Evolutionary conservation across 164 flowering plant species (phyloP).

Genomic region (Annona squamosa): DNA sequence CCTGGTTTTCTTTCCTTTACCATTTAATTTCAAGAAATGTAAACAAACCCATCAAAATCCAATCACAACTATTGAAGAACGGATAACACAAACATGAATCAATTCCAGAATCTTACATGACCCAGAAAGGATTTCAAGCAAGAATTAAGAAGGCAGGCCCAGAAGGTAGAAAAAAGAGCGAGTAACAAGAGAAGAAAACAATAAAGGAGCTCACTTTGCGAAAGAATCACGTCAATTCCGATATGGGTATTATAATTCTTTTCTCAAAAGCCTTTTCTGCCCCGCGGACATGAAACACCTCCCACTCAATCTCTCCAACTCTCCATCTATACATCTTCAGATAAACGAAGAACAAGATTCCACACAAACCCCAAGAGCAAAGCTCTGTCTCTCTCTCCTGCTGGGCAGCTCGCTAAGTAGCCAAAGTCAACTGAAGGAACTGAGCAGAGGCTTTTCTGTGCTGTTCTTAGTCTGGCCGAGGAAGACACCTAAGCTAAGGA

Average conservation of each 20-base stretch:
- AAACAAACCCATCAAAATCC: neutral
- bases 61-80: neutral
- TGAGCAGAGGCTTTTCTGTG: neutral
- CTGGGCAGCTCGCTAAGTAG: neutral
- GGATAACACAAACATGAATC: neutral
- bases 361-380: neutral
- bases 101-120: conserved; percentile 4
- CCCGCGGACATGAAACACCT: neutral
- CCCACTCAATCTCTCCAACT: neutral
- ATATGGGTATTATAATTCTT: conserved; percentile 9
- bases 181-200: neutral
- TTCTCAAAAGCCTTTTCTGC: neutral
- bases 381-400: neutral
- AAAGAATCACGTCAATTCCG: neutral
- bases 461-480: neutral
- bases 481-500: neutral
- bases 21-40: neutral
- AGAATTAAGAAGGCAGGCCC: too few relatives aligned
- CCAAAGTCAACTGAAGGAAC: neutral
- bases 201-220: conserved; percentile 7
- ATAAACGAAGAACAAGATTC: neutral
- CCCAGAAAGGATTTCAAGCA: neutral
- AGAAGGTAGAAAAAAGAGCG: neutral
- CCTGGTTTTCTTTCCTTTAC: neutral
- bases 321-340: neutral